A percentile compares a stretch with the other conserved stretches of the same genome.
phyloP scores from a whole-genome alignment of 345 rosid species.

The Cardamine resedifolia region DNA sequence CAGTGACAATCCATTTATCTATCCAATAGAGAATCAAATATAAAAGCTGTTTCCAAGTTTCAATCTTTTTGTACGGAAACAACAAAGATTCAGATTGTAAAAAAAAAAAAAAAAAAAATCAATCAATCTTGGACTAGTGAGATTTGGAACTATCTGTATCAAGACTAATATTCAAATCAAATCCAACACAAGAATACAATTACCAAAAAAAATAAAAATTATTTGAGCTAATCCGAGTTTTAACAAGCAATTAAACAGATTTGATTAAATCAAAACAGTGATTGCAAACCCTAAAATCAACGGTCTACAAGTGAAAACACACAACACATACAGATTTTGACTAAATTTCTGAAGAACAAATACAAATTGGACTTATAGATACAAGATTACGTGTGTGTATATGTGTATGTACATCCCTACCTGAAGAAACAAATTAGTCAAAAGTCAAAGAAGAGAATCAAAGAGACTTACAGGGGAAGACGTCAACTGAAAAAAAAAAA shows the following conservation, averaged over 20 bases:
- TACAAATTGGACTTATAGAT: not conserved
- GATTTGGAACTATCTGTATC: not conserved
- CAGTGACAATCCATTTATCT: not conserved
- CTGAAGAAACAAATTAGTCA: conserved; percentile 9
- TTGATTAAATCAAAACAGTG: not conserved
- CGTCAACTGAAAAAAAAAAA: not conserved
- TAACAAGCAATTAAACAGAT: not conserved
- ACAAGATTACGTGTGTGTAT: not conserved
- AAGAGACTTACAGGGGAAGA: conserved; percentile 38
- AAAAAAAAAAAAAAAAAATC: not conserved
- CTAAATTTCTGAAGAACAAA: conserved; percentile 2
- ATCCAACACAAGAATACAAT: not conserved
- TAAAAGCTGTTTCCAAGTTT: not conserved
- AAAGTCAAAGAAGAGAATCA: conserved; percentile 26
- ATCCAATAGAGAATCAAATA: not conserved
- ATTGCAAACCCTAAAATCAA: not conserved
- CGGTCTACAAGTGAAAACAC: not conserved
- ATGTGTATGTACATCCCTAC: not conserved
- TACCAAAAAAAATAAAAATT: not conserved
- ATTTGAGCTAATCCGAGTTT: not conserved
- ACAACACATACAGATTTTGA: not conserved
- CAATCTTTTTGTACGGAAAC: not conserved
- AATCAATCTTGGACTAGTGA: not conserved
- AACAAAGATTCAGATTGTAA: not conserved
- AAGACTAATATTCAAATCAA: not conserved